Conservation (phyloP, 2,329 filamentous ascomycete genomes). For the Hypocrella siamensis region DNA sequence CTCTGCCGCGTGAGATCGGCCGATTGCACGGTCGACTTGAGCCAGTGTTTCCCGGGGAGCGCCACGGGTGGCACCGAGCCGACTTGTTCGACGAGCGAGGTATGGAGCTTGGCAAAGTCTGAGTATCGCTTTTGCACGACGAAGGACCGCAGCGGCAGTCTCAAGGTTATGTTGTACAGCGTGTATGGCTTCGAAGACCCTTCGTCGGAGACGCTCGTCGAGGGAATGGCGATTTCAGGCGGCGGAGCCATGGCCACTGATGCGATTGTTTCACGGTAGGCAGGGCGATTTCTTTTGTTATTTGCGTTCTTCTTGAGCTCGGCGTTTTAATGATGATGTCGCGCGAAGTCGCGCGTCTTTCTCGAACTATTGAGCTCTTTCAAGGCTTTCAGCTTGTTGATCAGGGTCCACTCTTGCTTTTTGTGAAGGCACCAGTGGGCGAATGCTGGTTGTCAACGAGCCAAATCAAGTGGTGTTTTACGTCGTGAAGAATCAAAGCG, state of each 20-base stretch:
- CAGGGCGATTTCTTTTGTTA: neutral
- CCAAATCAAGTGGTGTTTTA: too few relatives aligned
- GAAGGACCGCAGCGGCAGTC: slow-evolving; percentile 60
- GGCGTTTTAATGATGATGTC: too few relatives aligned
- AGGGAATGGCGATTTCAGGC: slow-evolving; percentile 51
- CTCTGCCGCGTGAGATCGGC: slow-evolving; percentile 55
- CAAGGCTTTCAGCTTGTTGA: too few relatives aligned
- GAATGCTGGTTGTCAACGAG: too few relatives aligned
- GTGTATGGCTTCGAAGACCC: slow-evolving; percentile 50
- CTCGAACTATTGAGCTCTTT: too few relatives aligned
- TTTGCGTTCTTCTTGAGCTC: too few relatives aligned
- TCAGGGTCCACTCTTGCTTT: too few relatives aligned
- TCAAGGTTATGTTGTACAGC: slow-evolving; percentile 63
- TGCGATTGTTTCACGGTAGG: neutral
- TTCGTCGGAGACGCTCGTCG: slow-evolving; percentile 41
- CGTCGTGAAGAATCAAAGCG: too few relatives aligned
- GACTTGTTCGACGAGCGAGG: slow-evolving; percentile 41
- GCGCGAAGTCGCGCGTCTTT: too few relatives aligned
- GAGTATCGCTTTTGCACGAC: slow-evolving; percentile 71
- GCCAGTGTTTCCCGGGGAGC: slow-evolving; percentile 62
- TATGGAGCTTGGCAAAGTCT: slow-evolving; percentile 57
- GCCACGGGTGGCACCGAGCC: slow-evolving; percentile 48
- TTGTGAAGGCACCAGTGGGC: too few relatives aligned
- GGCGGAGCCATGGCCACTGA: slow-evolving; percentile 40
- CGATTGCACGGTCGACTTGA: slow-evolving; percentile 55